Evolutionary conservation across 140 eudicot genomes (phyloP), one percentile per base, ranked within the genome.

Genomic region (Anethum foeniculum): DNA sequence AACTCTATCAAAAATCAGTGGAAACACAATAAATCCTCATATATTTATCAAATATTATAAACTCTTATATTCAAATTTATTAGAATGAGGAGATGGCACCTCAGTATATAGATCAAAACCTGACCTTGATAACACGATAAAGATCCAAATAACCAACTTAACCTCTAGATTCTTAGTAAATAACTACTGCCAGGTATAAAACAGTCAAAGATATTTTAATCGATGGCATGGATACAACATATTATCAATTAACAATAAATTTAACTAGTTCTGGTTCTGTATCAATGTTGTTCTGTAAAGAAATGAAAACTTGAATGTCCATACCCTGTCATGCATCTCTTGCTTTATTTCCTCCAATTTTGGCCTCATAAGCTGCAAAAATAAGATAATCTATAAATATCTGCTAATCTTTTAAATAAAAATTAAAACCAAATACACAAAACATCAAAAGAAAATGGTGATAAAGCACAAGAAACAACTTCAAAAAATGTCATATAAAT

Each of bases 301-400:
- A 58, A 41, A 38, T 46, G 56, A 46, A 5, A 69, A 56, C 75
- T 52, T 75, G 3, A 75, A 71, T n/a, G 65, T 54, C 4, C 85
- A 77, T 93, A 95, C 99, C 94, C 82, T 89, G 62, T 76, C 86
- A 65, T 90, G 84, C 96, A 95, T 87, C 82, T 95, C 97, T 85
- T 82, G 86, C 84, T 88, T 89, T 71, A 95, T 87, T 81, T 82
- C 89, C 87, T 93, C 98, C 84, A 95, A 75, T 54, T 80, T 81
- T 54, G 98, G 98, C 82, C 97, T 91, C 86, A 95, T 46, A 72
- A 95, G 88, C 99, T 95, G 97, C 85, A 84, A 25, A 82, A 72
- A 68, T n/a, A 76, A 77, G 32, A n/a, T 77, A 80, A 28, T 77
- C 69, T 34, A 67, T 82, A 83, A 38, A 44, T 32, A 80, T 44